Percentiles rank a stretch among this genome's conserved stretches.
phyloP scores from a whole-genome alignment of 129 eudicot genomes.

The Silybum marianum region DNA sequence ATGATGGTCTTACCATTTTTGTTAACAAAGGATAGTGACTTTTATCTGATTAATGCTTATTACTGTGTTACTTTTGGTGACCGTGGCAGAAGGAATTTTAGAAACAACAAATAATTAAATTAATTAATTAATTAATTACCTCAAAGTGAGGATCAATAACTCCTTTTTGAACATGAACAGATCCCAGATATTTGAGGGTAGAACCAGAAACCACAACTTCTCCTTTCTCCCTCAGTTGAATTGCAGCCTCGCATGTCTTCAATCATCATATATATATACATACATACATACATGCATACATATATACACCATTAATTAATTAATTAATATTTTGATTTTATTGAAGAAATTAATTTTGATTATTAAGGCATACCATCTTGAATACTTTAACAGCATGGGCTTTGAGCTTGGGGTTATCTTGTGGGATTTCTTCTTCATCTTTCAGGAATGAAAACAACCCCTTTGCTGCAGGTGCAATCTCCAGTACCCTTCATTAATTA shows the following conservation, averaged over 20 bases:
- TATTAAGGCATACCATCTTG: slow-evolving; percentile 41
- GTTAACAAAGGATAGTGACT: no score
- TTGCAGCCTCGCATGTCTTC: slow-evolving; percentile 52
- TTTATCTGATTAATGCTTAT: no score
- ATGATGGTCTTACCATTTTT: no score
- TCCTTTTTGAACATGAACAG: slow-evolving; percentile 65
- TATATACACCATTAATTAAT: background rate
- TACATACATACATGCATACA: background rate
- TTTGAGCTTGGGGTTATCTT: slow-evolving; percentile 60
- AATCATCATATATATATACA: background rate
- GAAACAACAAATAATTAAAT: no score
- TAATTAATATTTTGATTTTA: background rate
- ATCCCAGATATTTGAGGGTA: slow-evolving; percentile 64
- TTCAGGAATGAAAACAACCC: slow-evolving; percentile 56
- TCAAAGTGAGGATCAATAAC: slow-evolving; percentile 61
- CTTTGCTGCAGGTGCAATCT: slow-evolving; percentile 62
- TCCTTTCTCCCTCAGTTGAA: slow-evolving; percentile 72
- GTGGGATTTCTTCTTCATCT: slow-evolving; percentile 51
- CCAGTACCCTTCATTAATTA: slow-evolving; percentile 38
- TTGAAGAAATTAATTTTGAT: background rate
- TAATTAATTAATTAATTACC: slow-evolving; percentile 32
- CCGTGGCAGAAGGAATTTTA: no score
- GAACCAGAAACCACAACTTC: slow-evolving; percentile 61
- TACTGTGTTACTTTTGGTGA: no score
- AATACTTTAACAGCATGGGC: slow-evolving; percentile 63